phyloP scores from a whole-genome alignment of 2,329 filamentous ascomycete species.

The Ophiostoma sp. region DNA sequence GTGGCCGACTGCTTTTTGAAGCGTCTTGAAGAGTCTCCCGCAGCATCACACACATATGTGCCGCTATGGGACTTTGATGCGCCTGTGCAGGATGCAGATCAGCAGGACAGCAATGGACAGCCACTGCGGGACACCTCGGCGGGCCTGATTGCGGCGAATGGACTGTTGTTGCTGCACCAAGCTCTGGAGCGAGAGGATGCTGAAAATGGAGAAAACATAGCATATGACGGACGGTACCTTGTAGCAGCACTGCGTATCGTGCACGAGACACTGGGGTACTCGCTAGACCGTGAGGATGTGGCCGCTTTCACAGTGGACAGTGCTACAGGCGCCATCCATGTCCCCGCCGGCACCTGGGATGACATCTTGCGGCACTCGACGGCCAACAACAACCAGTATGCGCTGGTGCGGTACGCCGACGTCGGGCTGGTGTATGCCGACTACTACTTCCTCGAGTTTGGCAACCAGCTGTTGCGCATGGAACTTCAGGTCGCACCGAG shows the following conservation, averaged over 20 bases:
- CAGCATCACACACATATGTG: constrained; percentile 31
- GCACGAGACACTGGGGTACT: constrained; percentile 36
- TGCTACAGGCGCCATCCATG: constrained; percentile 10
- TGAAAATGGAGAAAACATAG: not conserved
- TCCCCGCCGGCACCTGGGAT: constrained; percentile 31
- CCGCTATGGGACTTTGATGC: constrained; percentile 33
- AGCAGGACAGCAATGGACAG: constrained; percentile 21
- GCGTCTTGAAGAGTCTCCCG: constrained; percentile 39
- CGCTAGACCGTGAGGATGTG: constrained; percentile 30
- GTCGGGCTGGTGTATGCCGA: constrained; percentile 49
- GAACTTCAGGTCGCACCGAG: constrained; percentile 28
- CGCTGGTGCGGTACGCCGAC: constrained; percentile 31
- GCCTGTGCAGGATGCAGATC: constrained; percentile 6
- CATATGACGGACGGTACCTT: constrained; percentile 30
- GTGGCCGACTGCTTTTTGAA: constrained; percentile 52
- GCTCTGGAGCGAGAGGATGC: constrained; percentile 32
- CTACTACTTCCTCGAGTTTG: constrained; percentile 48
- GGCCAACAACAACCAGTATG: constrained; percentile 35
- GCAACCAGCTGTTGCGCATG: constrained; percentile 45
- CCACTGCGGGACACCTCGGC: constrained; percentile 40
- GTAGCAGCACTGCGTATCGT: constrained; percentile 36
- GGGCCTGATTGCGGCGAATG: constrained; percentile 44
- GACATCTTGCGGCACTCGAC: constrained; percentile 36
- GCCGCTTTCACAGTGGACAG: constrained; percentile 25
- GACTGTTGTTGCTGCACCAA: constrained; percentile 43